Percentiles rank a stretch among this genome's conserved stretches.
Evolutionary conservation across 768 basidiomycete genomes (phyloP).

Genomic region (Cystofilobasidium ferigula): DNA sequence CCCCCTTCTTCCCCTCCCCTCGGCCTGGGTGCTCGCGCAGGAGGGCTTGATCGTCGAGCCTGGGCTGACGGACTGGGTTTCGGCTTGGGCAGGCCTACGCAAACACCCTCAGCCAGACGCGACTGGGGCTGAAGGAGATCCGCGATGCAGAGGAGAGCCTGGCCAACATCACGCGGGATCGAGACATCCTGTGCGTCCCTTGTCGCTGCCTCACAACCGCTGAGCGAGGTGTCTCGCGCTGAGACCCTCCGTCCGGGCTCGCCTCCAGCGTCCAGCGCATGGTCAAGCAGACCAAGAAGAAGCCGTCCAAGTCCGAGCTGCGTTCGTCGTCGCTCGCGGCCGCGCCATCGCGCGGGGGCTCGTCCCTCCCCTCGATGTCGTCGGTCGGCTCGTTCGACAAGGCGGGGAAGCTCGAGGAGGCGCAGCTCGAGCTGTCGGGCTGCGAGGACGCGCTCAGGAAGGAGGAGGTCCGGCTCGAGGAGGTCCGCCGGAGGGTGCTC

Average conservation of each 20-base stretch:
- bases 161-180: constrained; percentile 22
- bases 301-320: constrained; percentile 25
- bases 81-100: constrained; percentile 17
- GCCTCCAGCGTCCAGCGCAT: constrained; percentile 25
- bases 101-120: constrained; percentile 8
- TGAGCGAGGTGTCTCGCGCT: neutral
- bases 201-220: neutral
- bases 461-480: constrained; percentile 18
- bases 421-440: constrained; percentile 23
- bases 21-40: no score
- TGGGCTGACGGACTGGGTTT: no score
- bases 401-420: constrained; percentile 22
- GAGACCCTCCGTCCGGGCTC: neutral
- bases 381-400: constrained; percentile 16
- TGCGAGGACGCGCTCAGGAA: constrained; percentile 24
- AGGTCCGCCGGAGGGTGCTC: constrained; percentile 18
- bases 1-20: neutral
- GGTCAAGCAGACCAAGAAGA: constrained; percentile 26
- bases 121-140: constrained; percentile 24
- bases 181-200: constrained; percentile 25
- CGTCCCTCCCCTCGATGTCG: constrained; percentile 5
- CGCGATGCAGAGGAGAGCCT: constrained; percentile 25
- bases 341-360: constrained; percentile 4
- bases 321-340: neutral
- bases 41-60: no score